Conservation (phyloP, 129 eudicot genomes). For the Lactuca sativa region DNA sequence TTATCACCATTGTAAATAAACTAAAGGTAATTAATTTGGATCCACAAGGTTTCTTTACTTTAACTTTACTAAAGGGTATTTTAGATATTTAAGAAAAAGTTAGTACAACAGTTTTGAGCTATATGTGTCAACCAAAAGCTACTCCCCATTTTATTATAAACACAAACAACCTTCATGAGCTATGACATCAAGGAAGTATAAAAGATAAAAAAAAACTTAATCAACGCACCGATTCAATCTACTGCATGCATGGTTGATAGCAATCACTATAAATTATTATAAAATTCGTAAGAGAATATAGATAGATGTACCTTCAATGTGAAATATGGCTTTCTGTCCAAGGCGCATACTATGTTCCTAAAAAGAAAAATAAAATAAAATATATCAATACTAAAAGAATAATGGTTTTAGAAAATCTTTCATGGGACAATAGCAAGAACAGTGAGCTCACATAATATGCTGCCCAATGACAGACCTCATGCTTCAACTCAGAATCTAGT, state of each 20-base stretch:
- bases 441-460: constrained; percentile 86
- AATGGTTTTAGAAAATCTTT: too few relatives aligned
- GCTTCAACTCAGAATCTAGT: constrained; percentile 86
- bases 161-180: too few relatives aligned
- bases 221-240: background rate
- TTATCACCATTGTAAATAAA: background rate
- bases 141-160: too few relatives aligned
- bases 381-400: too few relatives aligned
- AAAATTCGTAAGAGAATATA: background rate
- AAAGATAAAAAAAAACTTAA: background rate
- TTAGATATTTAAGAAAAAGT: constrained; percentile 3
- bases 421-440: constrained; percentile 8
- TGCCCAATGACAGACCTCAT: constrained; percentile 97
- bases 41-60: background rate
- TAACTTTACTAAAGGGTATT: background rate
- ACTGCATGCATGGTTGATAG: constrained; percentile 4
- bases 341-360: constrained; percentile 98
- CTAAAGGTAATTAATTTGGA: too few relatives aligned
- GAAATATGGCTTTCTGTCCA: constrained; percentile 99
- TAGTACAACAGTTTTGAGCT: background rate
- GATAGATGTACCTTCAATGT: constrained; percentile 74
- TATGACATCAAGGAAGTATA: background rate
- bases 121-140: background rate
- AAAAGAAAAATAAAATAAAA: background rate
- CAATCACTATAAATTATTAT: constrained; percentile 2